Evolutionary conservation across 495 filamentous ascomycete species (phyloP).

Genomic region (Immersiella caudata): DNA sequence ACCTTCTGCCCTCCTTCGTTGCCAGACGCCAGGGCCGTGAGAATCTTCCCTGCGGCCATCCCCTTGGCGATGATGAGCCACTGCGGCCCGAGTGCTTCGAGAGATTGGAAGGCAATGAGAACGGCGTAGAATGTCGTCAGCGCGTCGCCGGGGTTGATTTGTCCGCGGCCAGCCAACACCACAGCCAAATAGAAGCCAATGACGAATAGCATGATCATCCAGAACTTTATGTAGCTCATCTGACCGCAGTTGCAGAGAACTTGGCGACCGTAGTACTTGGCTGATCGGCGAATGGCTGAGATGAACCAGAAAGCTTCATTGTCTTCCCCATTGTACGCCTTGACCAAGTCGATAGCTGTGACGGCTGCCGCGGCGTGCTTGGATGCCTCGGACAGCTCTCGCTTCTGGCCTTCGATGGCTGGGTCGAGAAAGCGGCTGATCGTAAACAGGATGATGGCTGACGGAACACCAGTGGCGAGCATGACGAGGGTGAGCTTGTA

Average conservation of each 20-base stretch:
- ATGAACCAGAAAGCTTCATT: conserved; percentile 70
- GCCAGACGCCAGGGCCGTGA: conserved; percentile 49
- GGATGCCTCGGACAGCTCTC: conserved; percentile 68
- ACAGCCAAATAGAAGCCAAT: conserved; percentile 92
- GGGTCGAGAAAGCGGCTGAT: conserved; percentile 64
- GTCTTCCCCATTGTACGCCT: conserved; percentile 78
- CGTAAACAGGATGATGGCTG: conserved; percentile 59
- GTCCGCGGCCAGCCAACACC: conserved; percentile 56
- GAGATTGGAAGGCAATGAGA: conserved; percentile 71
- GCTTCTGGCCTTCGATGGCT: conserved; percentile 69
- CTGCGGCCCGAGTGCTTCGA: conserved; percentile 74
- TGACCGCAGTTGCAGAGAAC: conserved; percentile 69
- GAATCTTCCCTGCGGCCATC: conserved; percentile 66
- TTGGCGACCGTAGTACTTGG: conserved; percentile 66
- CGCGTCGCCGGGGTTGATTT: conserved; percentile 65
- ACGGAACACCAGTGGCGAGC: conserved; percentile 71
- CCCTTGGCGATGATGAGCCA: conserved; percentile 78
- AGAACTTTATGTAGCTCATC: conserved; percentile 70
- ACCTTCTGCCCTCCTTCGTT: conserved; percentile 23
- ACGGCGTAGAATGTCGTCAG: conserved; percentile 85
- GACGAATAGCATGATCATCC: conserved; percentile 80
- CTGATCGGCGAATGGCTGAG: conserved; percentile 59
- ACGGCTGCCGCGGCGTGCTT: conserved; percentile 72
- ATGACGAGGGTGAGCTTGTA: conserved; percentile 88
- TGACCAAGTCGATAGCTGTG: conserved; percentile 80